Percentiles rank a stretch among this genome's conserved stretches.
Conservation (phyloP, 352 stramenopile genomes). For the Globisporangium acanthophoron region DNA sequence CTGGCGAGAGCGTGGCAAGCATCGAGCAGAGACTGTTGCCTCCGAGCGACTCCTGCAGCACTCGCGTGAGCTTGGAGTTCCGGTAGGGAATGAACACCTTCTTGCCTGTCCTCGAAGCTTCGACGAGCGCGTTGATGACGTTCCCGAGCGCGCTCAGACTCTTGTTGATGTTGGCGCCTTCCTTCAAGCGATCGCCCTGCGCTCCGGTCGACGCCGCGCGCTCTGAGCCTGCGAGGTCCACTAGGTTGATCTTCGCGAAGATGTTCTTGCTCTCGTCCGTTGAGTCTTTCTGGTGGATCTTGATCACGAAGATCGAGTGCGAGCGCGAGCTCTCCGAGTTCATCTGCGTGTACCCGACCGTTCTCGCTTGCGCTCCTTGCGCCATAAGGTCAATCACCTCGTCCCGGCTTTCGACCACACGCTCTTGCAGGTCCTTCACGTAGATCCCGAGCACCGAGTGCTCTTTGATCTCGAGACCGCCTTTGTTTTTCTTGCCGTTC, state of each 20-base stretch:
- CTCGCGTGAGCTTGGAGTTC: constrained; percentile 92
- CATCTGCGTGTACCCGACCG: constrained; percentile 90
- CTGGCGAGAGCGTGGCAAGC: constrained; percentile 92
- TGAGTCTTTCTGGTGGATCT: constrained; percentile 91
- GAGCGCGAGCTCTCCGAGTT: constrained; percentile 91
- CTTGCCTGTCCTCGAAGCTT: constrained; percentile 71
- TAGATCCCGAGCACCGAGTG: constrained; percentile 93
- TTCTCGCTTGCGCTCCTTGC: constrained; percentile 56
- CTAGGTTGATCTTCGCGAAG: constrained; percentile 93
- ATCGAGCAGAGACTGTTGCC: constrained; percentile 95
- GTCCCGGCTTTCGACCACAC: constrained; percentile 83
- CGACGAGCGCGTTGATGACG: constrained; percentile 91
- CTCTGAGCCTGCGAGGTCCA: constrained; percentile 92
- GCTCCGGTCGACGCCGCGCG: constrained; percentile 88
- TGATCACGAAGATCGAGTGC: constrained; percentile 96
- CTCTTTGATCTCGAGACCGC: constrained; percentile 91
- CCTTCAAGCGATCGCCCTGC: constrained; percentile 86
- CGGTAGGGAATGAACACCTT: constrained; percentile 92
- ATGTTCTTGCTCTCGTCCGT: constrained; percentile 82
- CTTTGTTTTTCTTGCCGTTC: constrained; percentile 85
- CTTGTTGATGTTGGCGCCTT: constrained; percentile 95
- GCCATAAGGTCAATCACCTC: constrained; percentile 82
- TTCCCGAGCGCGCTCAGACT: constrained; percentile 89
- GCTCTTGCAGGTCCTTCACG: constrained; percentile 89
- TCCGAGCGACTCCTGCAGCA: constrained; percentile 90